Evolutionary conservation across 2,329 filamentous ascomycete species (phyloP).

Genomic region (Mycosphaerella arachidis): DNA sequence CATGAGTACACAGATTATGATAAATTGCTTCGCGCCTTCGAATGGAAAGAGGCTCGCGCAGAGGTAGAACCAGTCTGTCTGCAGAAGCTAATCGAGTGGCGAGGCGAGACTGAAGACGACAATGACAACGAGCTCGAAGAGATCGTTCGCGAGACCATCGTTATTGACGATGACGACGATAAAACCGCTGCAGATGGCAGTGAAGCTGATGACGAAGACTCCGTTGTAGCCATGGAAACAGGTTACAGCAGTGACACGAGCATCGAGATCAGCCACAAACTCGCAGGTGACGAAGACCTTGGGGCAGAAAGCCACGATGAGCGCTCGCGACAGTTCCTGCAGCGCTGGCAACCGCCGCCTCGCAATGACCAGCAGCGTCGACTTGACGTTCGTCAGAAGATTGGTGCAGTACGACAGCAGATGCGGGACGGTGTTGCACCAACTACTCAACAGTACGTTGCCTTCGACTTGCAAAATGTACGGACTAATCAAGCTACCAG

Average conservation of each 20-base stretch:
- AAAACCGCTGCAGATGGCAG: constrained; percentile 29
- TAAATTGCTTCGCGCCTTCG: constrained; percentile 48
- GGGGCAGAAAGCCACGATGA: constrained; percentile 29
- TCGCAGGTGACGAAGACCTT: constrained; percentile 25
- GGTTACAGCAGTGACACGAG: constrained; percentile 27
- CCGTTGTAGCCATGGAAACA: constrained; percentile 11
- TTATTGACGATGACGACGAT: constrained; percentile 59
- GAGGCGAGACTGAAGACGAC: constrained; percentile 52
- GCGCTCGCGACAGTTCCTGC: constrained; percentile 15
- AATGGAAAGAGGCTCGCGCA: constrained; percentile 52
- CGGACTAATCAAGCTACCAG: background rate
- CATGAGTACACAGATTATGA: constrained; percentile 62
- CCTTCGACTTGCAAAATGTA: no score
- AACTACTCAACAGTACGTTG: background rate
- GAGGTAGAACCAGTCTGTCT: constrained; percentile 53
- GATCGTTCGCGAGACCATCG: constrained; percentile 60
- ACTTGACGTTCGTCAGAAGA: constrained; percentile 18
- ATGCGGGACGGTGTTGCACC: constrained; percentile 13
- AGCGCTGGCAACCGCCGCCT: constrained; percentile 15
- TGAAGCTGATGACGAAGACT: constrained; percentile 22
- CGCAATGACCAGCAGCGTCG: constrained; percentile 14
- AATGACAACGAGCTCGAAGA: constrained; percentile 52
- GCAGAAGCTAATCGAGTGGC: constrained; percentile 57
- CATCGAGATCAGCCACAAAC: constrained; percentile 28
- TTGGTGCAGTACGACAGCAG: constrained; percentile 18